phyloP scores from a whole-genome alignment of 192 early-diverging fungal genomes.

The Chytriomyces sp. region DNA sequence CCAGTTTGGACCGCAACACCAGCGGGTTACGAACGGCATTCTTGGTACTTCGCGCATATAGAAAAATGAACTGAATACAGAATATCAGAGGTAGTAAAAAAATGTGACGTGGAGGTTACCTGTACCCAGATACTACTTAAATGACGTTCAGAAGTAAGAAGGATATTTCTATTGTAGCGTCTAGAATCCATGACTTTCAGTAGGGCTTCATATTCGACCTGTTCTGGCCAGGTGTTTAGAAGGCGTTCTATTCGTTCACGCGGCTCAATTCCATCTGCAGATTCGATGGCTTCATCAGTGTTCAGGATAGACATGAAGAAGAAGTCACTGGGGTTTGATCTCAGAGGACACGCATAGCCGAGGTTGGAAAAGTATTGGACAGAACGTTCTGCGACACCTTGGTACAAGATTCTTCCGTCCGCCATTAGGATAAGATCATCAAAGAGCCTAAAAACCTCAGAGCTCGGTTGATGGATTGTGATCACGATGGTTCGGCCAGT shows the following conservation, averaged over 20 bases:
- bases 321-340: constrained; percentile 59
- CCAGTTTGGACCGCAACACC: constrained; percentile 43
- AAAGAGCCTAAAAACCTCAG: constrained; percentile 61
- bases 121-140: not conserved
- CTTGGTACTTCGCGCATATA: constrained; percentile 36
- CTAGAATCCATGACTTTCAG: not conserved
- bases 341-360: constrained; percentile 52
- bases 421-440: constrained; percentile 70
- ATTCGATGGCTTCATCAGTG: constrained; percentile 9
- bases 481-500: constrained; percentile 42
- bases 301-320: constrained; percentile 58
- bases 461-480: constrained; percentile 53
- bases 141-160: not conserved
- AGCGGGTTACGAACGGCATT: constrained; percentile 55
- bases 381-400: constrained; percentile 49
- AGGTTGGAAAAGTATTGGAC: constrained; percentile 49
- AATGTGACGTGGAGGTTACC: not conserved
- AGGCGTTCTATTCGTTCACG: constrained; percentile 25
- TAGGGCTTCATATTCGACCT: constrained; percentile 27
- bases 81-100: not conserved
- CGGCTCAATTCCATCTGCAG: not conserved
- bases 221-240: constrained; percentile 38
- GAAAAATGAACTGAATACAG: constrained; percentile 38
- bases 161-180: not conserved
- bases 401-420: constrained; percentile 68